phyloP scores from a whole-genome alignment of 257 asterid genomes.

The Anisodus acutangulus region DNA sequence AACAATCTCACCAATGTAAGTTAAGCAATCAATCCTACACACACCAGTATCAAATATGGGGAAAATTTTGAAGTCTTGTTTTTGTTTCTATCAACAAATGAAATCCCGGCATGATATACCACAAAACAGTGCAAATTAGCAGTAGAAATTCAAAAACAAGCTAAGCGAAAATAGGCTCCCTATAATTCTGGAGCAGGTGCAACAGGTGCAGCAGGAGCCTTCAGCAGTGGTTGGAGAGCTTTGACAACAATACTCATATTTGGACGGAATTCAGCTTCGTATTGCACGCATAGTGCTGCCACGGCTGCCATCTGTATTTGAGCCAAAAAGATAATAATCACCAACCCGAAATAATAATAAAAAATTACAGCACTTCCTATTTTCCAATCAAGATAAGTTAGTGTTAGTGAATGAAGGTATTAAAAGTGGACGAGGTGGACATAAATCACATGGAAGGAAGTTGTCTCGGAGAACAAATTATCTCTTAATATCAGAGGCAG shows the following conservation, averaged over 20 bases:
- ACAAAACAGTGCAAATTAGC: slow-evolving; percentile 16
- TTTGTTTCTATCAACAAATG: neutral
- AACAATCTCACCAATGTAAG: slow-evolving; percentile 28
- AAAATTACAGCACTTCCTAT: neutral
- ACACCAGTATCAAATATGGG: neutral
- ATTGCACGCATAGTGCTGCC: slow-evolving; percentile 50
- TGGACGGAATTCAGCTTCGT: slow-evolving; percentile 52
- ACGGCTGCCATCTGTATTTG: slow-evolving; percentile 45
- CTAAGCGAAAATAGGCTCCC: neutral
- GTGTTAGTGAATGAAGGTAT: neutral
- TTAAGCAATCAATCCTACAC: slow-evolving; percentile 25
- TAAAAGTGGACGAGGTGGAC: neutral
- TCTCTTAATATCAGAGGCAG: neutral
- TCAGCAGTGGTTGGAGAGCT: slow-evolving; percentile 48
- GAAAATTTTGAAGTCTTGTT: neutral
- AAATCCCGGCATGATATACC: slow-evolving; percentile 25
- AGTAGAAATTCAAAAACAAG: slow-evolving; percentile 24
- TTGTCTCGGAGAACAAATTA: neutral
- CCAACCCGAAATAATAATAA: neutral
- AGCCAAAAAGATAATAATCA: neutral
- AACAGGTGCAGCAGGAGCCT: slow-evolving; percentile 33
- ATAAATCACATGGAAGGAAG: neutral
- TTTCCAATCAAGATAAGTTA: neutral
- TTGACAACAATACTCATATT: slow-evolving; percentile 51
- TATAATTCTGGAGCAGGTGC: slow-evolving; percentile 35